These are phyloP conservation scores for Psidium guajava DNA, from an alignment of 345 rosid species.

Conservation along the genomic window DNA sequence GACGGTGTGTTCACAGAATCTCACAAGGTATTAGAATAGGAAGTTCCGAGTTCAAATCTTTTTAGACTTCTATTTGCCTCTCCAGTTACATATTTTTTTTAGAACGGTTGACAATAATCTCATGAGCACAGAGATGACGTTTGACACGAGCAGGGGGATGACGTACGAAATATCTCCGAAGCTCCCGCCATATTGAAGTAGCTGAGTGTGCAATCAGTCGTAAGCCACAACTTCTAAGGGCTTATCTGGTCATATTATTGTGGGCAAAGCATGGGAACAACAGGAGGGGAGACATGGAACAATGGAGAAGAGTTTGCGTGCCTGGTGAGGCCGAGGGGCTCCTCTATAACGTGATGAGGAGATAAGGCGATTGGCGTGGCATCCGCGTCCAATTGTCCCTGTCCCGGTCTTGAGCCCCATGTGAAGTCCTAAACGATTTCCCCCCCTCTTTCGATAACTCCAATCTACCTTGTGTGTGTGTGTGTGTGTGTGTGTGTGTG, in stretches of 20 bases:
- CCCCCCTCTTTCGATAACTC: background rate
- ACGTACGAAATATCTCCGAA: background rate
- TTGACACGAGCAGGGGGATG: too few relatives aligned
- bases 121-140: too few relatives aligned
- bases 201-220: background rate
- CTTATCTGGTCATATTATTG: background rate
- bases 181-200: background rate
- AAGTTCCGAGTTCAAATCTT: too few relatives aligned
- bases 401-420: slow-evolving; percentile 1
- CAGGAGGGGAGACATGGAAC: background rate
- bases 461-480: too few relatives aligned
- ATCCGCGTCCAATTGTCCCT: slow-evolving; percentile 17
- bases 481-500: too few relatives aligned
- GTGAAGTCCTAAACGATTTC: too few relatives aligned
- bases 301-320: background rate
- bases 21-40: too few relatives aligned
- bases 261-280: background rate
- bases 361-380: slow-evolving; percentile 38
- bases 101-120: too few relatives aligned
- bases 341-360: slow-evolving; percentile 1
- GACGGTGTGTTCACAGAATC: too few relatives aligned
- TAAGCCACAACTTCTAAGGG: background rate
- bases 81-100: too few relatives aligned
- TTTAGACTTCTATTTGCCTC: too few relatives aligned
- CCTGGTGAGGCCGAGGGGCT: background rate